phyloP scores from a whole-genome alignment of 129 eudicot species.

The Artemisia tridentata region DNA sequence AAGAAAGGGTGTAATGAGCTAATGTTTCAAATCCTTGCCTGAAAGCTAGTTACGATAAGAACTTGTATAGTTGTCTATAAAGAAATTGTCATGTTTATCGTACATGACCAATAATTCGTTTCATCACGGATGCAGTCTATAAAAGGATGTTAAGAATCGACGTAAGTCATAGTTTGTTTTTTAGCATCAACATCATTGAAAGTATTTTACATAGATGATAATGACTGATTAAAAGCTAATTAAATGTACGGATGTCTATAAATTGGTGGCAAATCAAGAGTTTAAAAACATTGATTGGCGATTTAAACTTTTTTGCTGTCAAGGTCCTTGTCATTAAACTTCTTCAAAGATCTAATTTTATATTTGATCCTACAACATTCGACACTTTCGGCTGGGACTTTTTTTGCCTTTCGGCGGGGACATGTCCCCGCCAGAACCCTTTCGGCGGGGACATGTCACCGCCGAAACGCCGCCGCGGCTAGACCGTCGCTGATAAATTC shows the following conservation, averaged over 20 bases:
- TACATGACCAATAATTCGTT: too few species aligned
- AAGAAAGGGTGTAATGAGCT: neutral
- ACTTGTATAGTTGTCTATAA: neutral
- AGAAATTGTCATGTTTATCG: too few species aligned
- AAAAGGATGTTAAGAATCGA: neutral
- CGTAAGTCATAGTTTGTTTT: neutral
- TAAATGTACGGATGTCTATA: neutral
- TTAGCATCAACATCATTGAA: neutral
- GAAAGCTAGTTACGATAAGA: neutral
- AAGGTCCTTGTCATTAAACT: constrained; percentile 10
- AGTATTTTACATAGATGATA: neutral
- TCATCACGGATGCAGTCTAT: neutral
- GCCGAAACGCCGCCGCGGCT: too few species aligned
- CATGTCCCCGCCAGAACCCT: too few species aligned
- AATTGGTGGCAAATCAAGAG: neutral
- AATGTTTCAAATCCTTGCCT: too few species aligned
- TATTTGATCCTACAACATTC: too few species aligned
- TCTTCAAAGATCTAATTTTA: neutral
- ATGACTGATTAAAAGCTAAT: neutral
- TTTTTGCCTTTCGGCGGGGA: too few species aligned
- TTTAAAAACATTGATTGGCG: constrained; percentile 7
- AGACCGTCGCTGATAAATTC: too few species aligned
- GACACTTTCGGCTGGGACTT: too few species aligned
- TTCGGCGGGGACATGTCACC: too few species aligned
- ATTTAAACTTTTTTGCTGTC: neutral